phyloP scores from a whole-genome alignment of 2,329 filamentous ascomycete species.

The Dactylellina sp. region DNA sequence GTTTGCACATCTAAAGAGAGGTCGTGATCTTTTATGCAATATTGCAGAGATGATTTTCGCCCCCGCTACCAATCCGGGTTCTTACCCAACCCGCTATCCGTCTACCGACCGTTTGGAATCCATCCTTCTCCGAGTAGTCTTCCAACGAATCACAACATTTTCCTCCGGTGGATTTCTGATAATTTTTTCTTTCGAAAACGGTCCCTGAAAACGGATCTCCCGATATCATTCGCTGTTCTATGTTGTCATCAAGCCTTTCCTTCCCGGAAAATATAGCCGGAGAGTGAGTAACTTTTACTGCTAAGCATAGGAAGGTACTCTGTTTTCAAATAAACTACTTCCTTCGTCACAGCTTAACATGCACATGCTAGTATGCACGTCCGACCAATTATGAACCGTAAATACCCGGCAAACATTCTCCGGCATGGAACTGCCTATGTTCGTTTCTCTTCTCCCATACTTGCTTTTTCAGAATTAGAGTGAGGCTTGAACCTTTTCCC shows the following conservation, averaged over 20 bases:
- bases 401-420: conserved; percentile 25
- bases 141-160: too few species aligned
- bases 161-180: neutral
- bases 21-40: conserved; percentile 52
- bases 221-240: neutral
- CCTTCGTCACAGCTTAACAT: conserved; percentile 9
- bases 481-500: conserved; percentile 32
- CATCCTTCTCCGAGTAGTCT: too few species aligned
- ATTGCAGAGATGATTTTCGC: conserved; percentile 16
- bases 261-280: too few species aligned
- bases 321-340: conserved; percentile 5
- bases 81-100: neutral
- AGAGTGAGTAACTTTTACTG: too few species aligned
- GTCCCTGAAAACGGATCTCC: conserved; percentile 13
- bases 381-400: conserved; percentile 17
- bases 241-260: too few species aligned
- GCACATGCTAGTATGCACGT: neutral
- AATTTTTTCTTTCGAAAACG: neutral
- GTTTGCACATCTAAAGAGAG: neutral
- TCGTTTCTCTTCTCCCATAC: conserved; percentile 6
- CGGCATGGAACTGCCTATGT: conserved; percentile 12
- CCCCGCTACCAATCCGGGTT: neutral
- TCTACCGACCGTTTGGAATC: conserved; percentile 4
- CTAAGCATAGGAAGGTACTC: too few species aligned
- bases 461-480: conserved; percentile 10